phyloP scores from a whole-genome alignment of 108 stramenopile genomes.

The Epithemia pelagica region DNA sequence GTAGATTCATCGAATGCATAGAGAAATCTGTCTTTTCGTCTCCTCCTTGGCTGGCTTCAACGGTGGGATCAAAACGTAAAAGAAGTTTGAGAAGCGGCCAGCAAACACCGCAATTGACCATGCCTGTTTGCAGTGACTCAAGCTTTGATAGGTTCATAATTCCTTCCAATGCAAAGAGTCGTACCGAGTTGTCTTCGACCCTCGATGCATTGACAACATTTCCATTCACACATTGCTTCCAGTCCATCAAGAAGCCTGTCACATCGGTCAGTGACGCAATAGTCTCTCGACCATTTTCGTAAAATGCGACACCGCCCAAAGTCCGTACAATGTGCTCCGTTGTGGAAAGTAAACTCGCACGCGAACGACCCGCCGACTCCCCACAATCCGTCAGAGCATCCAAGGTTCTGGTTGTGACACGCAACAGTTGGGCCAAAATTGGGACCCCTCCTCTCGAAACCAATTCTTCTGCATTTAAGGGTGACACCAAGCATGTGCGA shows the following conservation, averaged over 20 bases:
- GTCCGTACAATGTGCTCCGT: constrained; percentile 30
- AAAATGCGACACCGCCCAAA: constrained; percentile 43
- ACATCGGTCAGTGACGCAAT: constrained; percentile 26
- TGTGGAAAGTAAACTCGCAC: background rate
- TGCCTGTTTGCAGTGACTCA: constrained; percentile 30
- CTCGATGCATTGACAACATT: background rate
- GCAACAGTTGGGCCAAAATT: constrained; percentile 25
- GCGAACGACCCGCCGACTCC: background rate
- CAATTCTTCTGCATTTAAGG: constrained; percentile 75
- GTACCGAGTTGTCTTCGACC: constrained; percentile 30
- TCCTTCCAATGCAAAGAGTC: constrained; percentile 57
- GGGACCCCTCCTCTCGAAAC: constrained; percentile 44
- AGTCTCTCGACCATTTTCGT: constrained; percentile 45
- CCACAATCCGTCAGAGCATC: background rate
- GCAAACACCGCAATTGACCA: constrained; percentile 49
- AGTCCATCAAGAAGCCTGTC: constrained; percentile 35
- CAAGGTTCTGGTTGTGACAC: background rate
- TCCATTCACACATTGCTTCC: constrained; percentile 46
- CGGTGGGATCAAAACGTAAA: constrained; percentile 56
- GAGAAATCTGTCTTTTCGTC: constrained; percentile 22
- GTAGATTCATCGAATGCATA: constrained; percentile 41
- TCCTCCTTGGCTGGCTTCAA: constrained; percentile 19
- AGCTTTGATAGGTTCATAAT: constrained; percentile 41
- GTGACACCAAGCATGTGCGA: constrained; percentile 60
- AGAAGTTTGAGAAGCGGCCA: constrained; percentile 51